Percentiles rank a stretch among this genome's conserved stretches.
These are phyloP conservation scores for Backusella mclennaniae DNA, from an alignment of 192 early-diverging fungal species.

Conservation along the genomic window DNA sequence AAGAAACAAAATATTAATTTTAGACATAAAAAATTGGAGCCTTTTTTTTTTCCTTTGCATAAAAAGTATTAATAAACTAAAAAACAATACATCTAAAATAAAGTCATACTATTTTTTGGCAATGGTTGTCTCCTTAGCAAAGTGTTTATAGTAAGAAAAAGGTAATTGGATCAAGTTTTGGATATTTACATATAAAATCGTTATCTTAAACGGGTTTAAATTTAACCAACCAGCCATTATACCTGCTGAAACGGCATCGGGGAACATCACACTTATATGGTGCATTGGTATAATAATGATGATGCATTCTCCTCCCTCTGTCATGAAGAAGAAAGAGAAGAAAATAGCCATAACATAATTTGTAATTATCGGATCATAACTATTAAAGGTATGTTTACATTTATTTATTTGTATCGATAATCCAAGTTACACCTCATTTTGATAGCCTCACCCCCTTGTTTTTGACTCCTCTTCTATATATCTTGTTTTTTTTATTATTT, in stretches of 20 bases:
- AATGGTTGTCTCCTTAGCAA: background rate
- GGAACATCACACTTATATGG: background rate
- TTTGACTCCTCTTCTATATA: background rate
- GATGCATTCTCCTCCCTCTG: background rate
- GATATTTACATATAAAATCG: background rate
- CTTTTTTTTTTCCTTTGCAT: background rate
- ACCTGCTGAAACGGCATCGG: background rate
- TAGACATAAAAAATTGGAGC: no score
- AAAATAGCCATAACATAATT: background rate
- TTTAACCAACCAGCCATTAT: background rate
- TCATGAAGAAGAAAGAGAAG: background rate
- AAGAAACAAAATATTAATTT: background rate
- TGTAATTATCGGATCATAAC: background rate
- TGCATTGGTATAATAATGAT: no score
- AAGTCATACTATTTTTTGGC: no score
- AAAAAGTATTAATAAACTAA: background rate
- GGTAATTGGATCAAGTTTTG: background rate
- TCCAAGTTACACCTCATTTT: background rate
- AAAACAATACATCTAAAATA: background rate
- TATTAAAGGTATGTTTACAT: no score
- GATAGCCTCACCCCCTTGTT: background rate
- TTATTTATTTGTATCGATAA: background rate
- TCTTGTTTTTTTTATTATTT: background rate
- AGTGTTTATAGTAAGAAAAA: background rate
- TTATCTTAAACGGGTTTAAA: background rate